Base-by-base conservation (phyloP, 208 protist genomes). In the Leptomonas pyrrhocoris region DNA sequence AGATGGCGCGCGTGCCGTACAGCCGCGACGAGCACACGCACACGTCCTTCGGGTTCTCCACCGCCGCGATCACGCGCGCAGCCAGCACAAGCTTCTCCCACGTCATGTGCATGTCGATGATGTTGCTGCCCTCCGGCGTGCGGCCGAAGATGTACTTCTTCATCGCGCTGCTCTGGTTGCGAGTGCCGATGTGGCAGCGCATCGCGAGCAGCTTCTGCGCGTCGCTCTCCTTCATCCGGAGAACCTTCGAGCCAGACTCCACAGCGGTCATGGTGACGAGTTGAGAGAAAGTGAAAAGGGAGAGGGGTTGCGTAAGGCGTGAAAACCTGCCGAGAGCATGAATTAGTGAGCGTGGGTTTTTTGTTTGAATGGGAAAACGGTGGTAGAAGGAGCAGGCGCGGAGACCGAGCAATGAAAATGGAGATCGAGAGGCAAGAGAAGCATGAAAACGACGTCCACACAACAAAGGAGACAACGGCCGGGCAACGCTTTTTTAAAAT, bases 11-110 rank as follows among this genome's bases (percentile, higher is more conserved):
- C 86, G 99, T 97, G 63, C 97, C 98, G 67, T 92, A 99, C 53
- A 89, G 72, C 70, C 97, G 89, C 61, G 89, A 87, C 18, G 98
- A 99, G 90, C 99, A 97, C 73, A 98, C 97, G 76, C 82, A 90
- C 45, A 99, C 89, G 81, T 99, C 98, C 58, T 90, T 79, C 58
- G 98, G 98, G 96, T 99, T 99, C 90, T 99, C 98, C 73, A 99
- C 98, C 56, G 97, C 94, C 34, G 97, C 98, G 68, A 99, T 98
- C 80, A 99, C 90, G 73, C 98, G 96, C 77, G 98, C 98, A 70
- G 98, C 98, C 6, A 99, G 88, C 73, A 99, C 85, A 34, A 99
- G 91, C 93, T 99, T 99, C 90, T 99, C 97, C 97, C 97, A 99
- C 69, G 97, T 99, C 92, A 98, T 99, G 88, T 94, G 94, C 46